Percentiles rank a stretch among this genome's conserved stretches.
Conservation (phyloP, 148 eudicot species). For the Spergularia marina region DNA sequence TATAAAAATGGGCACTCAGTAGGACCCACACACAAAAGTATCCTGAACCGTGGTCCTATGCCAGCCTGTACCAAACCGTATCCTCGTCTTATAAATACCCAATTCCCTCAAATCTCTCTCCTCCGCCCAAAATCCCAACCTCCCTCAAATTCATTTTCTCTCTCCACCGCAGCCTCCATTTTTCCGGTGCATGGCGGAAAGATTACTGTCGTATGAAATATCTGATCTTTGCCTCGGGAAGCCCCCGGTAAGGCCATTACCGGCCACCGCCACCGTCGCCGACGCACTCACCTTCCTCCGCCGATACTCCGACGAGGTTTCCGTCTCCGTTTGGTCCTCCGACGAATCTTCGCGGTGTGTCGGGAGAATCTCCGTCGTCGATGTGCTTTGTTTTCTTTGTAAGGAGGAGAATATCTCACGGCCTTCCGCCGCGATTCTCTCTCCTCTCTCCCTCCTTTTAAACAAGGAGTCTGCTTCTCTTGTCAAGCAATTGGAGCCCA, state of each 20-base stretch:
- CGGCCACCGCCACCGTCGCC: constrained; percentile 49
- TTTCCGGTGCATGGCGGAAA: constrained; percentile 58
- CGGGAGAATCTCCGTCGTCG: constrained; percentile 62
- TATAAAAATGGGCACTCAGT: no score
- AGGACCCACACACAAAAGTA: no score
- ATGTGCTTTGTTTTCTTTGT: constrained; percentile 63
- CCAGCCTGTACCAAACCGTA: neutral
- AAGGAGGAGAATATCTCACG: constrained; percentile 38
- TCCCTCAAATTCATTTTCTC: neutral
- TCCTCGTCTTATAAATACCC: neutral
- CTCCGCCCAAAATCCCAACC: neutral
- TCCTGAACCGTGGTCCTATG: no score
- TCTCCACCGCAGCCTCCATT: neutral
- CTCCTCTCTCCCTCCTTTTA: constrained; percentile 47
- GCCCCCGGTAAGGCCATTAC: constrained; percentile 58
- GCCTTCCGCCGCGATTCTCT: constrained; percentile 45
- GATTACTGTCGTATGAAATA: constrained; percentile 44
- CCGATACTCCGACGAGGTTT: constrained; percentile 50
- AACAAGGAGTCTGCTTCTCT: constrained; percentile 26
- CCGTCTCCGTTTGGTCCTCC: constrained; percentile 49
- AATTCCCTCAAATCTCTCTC: neutral
- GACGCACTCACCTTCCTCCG: constrained; percentile 63
- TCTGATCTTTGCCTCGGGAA: constrained; percentile 90
- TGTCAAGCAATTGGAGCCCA: constrained; percentile 63
- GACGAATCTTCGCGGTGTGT: constrained; percentile 39